A percentile compares a stretch with the other conserved stretches of the same genome.
These are phyloP conservation scores for Mycena filopes DNA, from an alignment of 768 basidiomycete species.

Conservation along the genomic window DNA sequence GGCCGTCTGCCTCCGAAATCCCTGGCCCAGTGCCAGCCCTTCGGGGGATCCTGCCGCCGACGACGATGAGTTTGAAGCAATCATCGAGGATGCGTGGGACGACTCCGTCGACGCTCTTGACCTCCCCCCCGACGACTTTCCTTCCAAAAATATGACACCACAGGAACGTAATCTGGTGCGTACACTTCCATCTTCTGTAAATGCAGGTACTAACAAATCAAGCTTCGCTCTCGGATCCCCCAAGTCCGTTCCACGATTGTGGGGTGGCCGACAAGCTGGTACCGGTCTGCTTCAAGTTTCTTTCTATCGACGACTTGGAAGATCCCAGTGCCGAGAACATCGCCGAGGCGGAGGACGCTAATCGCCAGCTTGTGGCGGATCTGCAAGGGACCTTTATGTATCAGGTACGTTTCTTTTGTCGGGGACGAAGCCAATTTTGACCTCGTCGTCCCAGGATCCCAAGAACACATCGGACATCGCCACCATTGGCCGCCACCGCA, in stretches of 20 bases:
- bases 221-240: conserved; percentile 2
- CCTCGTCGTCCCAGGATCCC: background rate
- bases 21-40: background rate
- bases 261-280: background rate
- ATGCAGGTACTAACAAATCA: background rate
- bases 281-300: background rate
- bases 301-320: background rate
- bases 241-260: background rate
- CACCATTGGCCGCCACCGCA: background rate
- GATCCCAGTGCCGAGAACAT: conserved; percentile 4
- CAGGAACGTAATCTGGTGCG: conserved; percentile 2
- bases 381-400: background rate
- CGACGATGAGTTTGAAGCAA: background rate
- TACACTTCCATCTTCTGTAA: background rate
- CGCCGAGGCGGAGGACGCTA: background rate
- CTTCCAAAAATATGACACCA: background rate
- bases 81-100: background rate
- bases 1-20: background rate
- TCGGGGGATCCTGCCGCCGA: background rate
- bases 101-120: background rate
- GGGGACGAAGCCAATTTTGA: no score
- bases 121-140: background rate
- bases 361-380: conserved; percentile 3
- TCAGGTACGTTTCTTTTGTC: background rate
- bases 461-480: background rate